A percentile compares a stretch with the other conserved stretches of the same genome.
phyloP scores from a whole-genome alignment of 2,329 filamentous ascomycete species.

The Nemania serpens region DNA sequence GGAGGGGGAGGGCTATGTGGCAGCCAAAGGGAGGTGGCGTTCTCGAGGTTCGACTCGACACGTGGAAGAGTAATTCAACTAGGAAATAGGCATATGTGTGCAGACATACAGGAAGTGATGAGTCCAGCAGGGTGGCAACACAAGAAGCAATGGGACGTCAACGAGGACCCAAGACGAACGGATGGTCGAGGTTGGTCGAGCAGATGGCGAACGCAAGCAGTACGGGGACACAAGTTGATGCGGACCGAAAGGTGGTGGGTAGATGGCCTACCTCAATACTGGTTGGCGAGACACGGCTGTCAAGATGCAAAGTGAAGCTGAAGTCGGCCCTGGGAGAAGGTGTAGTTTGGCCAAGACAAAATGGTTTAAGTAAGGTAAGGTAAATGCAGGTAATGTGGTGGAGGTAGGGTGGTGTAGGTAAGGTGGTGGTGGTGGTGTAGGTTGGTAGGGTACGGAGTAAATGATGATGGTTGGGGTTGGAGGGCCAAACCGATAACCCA shows the following conservation, averaged over 20 bases:
- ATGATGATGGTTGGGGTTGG: conserved; percentile 7
- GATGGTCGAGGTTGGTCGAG: neutral
- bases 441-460: neutral
- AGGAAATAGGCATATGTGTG: conserved; percentile 18
- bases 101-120: conserved; percentile 27
- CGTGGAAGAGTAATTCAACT: conserved; percentile 11
- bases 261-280: neutral
- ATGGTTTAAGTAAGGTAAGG: neutral
- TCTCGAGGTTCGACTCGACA: conserved; percentile 24
- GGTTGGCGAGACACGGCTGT: conserved; percentile 4
- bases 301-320: neutral
- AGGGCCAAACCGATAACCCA: neutral
- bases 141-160: conserved; percentile 11
- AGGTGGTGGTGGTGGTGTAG: neutral
- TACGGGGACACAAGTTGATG: conserved; percentile 1
- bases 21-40: conserved; percentile 12
- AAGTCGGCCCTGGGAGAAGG: neutral
- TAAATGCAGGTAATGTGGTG: neutral
- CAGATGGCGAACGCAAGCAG: neutral
- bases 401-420: neutral
- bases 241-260: neutral
- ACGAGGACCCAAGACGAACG: neutral
- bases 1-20: conserved; percentile 4
- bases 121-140: conserved; percentile 6
- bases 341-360: neutral